Percentiles rank a stretch among this genome's conserved stretches.
These are phyloP conservation scores for Rutstroemia sydowiana DNA, from an alignment of 2,329 filamentous ascomycete genomes.

Conservation along the genomic window DNA sequence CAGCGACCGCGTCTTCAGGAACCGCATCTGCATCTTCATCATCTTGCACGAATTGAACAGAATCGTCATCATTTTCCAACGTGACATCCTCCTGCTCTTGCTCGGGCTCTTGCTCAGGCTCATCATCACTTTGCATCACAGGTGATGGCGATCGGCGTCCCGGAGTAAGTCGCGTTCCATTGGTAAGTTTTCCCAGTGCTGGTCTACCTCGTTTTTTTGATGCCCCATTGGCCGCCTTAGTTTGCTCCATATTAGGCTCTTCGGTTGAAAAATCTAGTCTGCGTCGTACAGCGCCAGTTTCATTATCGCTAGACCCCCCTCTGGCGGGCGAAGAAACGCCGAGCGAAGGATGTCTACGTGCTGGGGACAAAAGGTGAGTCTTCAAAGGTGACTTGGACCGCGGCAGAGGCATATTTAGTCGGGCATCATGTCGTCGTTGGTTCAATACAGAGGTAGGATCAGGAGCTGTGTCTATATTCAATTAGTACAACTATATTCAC, in stretches of 20 bases:
- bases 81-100: slow-evolving; percentile 43
- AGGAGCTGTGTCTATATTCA: slow-evolving; percentile 39
- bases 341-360: slow-evolving; percentile 28
- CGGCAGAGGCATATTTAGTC: slow-evolving; percentile 26
- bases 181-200: slow-evolving; percentile 14
- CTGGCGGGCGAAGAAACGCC: slow-evolving; percentile 28
- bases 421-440: slow-evolving; percentile 28
- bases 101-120: slow-evolving; percentile 27
- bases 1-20: slow-evolving; percentile 25
- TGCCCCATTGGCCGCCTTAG: neutral
- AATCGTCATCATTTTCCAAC: slow-evolving; percentile 35
- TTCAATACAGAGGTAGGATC: slow-evolving; percentile 39
- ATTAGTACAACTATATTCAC: slow-evolving; percentile 11
- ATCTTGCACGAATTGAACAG: slow-evolving; percentile 19
- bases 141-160: slow-evolving; percentile 5
- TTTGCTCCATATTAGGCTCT: slow-evolving; percentile 14
- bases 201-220: slow-evolving; percentile 4
- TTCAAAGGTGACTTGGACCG: slow-evolving; percentile 31
- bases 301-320: slow-evolving; percentile 21
- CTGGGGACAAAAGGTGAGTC: slow-evolving; percentile 29
- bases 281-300: slow-evolving; percentile 23
- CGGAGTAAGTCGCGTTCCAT: slow-evolving; percentile 17
- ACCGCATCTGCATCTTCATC: slow-evolving; percentile 27
- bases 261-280: slow-evolving; percentile 29
- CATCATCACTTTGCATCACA: slow-evolving; percentile 26